phyloP scores from a whole-genome alignment of 805 yeast genomes.

The Yamadazyma sp. region DNA sequence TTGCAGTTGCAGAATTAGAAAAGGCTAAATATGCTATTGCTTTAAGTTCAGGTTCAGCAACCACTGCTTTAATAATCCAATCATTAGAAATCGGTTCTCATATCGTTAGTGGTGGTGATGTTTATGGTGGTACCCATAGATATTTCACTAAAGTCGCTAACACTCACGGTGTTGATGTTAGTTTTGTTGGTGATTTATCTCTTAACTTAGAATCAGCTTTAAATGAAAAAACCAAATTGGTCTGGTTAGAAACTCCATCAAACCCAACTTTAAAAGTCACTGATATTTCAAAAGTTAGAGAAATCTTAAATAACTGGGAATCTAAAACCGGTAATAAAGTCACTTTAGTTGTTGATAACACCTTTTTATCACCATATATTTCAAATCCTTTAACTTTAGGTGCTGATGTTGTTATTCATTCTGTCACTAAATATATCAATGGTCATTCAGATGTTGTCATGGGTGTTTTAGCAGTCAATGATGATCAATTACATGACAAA shows the following conservation, averaged over 20 bases:
- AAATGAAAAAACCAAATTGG: constrained; percentile 63
- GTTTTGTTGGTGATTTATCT: constrained; percentile 64
- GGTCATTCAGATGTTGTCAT: constrained; percentile 92
- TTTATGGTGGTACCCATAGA: constrained; percentile 89
- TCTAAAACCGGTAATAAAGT: constrained; percentile 49
- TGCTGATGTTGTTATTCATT: constrained; percentile 85
- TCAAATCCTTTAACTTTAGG: constrained; percentile 82
- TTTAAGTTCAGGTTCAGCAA: constrained; percentile 81
- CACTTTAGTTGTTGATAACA: constrained; percentile 78
- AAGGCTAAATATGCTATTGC: constrained; percentile 74
- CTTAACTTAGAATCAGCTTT: constrained; percentile 55
- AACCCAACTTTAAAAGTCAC: constrained; percentile 83
- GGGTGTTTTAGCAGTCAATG: constrained; percentile 76
- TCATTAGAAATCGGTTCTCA: constrained; percentile 70
- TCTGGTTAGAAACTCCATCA: constrained; percentile 88
- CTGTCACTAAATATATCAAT: constrained; percentile 86
- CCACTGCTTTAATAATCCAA: constrained; percentile 75
- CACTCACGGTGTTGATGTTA: constrained; percentile 69
- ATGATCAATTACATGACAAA: constrained; percentile 55
- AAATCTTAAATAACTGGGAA: constrained; percentile 46
- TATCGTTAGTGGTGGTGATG: constrained; percentile 78
- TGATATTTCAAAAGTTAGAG: constrained; percentile 63
- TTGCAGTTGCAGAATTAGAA: constrained; percentile 76
- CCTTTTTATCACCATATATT: constrained; percentile 82
- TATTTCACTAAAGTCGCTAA: constrained; percentile 83